Base-by-base conservation (phyloP, 805 yeast genomes). In the Nakazawaea ambrosiae region DNA sequence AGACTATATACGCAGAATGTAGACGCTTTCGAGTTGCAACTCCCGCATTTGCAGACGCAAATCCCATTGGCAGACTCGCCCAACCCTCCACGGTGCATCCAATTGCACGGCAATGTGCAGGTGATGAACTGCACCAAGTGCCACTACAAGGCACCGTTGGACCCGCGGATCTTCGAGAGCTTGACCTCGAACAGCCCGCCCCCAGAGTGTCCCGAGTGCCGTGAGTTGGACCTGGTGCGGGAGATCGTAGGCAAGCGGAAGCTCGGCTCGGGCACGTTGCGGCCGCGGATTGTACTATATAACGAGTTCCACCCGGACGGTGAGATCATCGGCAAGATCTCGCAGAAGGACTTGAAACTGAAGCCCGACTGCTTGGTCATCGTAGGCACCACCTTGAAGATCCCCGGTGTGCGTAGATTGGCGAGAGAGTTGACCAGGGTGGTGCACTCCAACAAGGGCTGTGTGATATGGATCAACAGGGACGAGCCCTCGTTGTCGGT, bases 1-100 rank as follows among this genome's bases (percentile, higher is more conserved):
- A 64, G 96, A 47, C 65, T 88, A 40, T 88, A 88, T 54, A 85
- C 96, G 0, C 96, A 88, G 51, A 88, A 88, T 51, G 85, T 88
- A 41, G 96, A 88, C 58, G 75, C 87, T 33, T 63, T 88, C 34
- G 96, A 88, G 49, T 60, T 72, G 9, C 69, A 73, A 47, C 70
- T 82, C 25, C 56, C 69, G 2, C 46, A 66, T 41, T 53, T 80
- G 38, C 56, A 57, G 19, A 75, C 83, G 0, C 56, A 60, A 19
- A 65, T 66, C 1, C 83, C 84, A 1, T 57, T 78, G 22, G 58
- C 51, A 12, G 46, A 49, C 27, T 47, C 42, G 55, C 65, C 53
- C 7, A 77, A 63, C 26, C 67, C 53, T 51, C 85, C 76, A 41
- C 72, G 53, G 50, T 71, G 87, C 4, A 68, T 88, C 20, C 96